These are phyloP conservation scores for Eleusine coracana DNA, from an alignment of 176 grass and related monocot genomes.

Conservation along the genomic window DNA sequence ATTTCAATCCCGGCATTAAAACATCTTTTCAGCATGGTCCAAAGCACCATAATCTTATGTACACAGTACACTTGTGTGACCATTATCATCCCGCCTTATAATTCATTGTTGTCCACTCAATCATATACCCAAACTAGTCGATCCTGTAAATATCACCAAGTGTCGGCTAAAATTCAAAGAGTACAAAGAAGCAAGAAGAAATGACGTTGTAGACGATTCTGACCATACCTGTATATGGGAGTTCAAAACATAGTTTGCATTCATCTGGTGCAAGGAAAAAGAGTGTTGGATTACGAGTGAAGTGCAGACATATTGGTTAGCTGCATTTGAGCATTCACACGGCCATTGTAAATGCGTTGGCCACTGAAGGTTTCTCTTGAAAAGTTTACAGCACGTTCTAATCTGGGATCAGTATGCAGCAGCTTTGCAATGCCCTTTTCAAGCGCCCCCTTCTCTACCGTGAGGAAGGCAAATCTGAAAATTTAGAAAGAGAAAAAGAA, in stretches of 20 bases:
- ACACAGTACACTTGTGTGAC: background rate
- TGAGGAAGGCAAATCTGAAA: conserved; percentile 19
- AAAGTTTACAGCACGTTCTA: background rate
- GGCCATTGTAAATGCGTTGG: background rate
- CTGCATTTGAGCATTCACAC: background rate
- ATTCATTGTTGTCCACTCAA: background rate
- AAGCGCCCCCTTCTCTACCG: background rate
- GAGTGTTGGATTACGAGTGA: background rate
- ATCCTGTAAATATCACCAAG: background rate
- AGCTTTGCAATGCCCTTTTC: conserved; percentile 13
- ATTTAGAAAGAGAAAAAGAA: background rate
- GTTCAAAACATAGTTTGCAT: background rate
- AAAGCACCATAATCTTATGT: background rate
- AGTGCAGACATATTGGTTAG: background rate
- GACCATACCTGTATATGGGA: background rate
- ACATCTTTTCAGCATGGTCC: too few species aligned
- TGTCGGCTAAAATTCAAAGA: background rate
- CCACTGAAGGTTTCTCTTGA: background rate
- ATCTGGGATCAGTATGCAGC: background rate
- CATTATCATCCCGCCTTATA: background rate
- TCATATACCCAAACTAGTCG: background rate
- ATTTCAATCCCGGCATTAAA: too few species aligned
- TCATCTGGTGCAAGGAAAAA: background rate
- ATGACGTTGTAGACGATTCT: background rate
- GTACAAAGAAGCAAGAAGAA: background rate